Evolutionary conservation across 164 flowering plant genomes (phyloP).

Genomic region (Magnolia sinica): DNA sequence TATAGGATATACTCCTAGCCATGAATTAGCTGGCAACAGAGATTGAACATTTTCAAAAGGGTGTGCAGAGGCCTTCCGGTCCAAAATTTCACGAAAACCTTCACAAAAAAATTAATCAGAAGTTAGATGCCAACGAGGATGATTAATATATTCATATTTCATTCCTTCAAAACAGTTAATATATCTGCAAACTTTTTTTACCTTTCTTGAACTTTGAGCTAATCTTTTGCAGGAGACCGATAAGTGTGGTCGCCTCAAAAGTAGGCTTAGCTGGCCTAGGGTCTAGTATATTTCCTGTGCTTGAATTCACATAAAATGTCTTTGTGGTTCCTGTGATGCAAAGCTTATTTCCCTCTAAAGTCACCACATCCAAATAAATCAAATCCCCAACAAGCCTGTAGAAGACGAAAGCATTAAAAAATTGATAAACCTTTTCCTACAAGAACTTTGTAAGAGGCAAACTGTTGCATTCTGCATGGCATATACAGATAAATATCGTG

Average conservation of each 20-base stretch:
- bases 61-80: conserved; percentile 81
- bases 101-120: conserved; percentile 16
- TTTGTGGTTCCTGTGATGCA: conserved; percentile 91
- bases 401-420: neutral
- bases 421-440: neutral
- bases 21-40: conserved; percentile 79
- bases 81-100: conserved; percentile 93
- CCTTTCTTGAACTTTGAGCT: conserved; percentile 95
- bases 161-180: neutral
- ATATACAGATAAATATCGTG: neutral
- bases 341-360: conserved; percentile 72
- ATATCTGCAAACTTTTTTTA: conserved; percentile 13
- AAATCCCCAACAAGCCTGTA: conserved; percentile 95
- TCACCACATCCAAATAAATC: conserved; percentile 82
- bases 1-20: conserved; percentile 81
- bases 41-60: conserved; percentile 98
- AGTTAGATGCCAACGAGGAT: conserved; percentile 3
- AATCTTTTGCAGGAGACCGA: conserved; percentile 84
- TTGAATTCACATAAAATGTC: conserved; percentile 79
- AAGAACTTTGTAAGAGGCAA: neutral
- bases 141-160: neutral
- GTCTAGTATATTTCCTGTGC: conserved; percentile 65
- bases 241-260: conserved; percentile 76
- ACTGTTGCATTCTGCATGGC: neutral
- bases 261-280: conserved; percentile 62